A percentile compares a stretch with the other conserved stretches of the same genome.
Conservation (phyloP, 2,329 filamentous ascomycete species). For the Phialophora tarda region DNA sequence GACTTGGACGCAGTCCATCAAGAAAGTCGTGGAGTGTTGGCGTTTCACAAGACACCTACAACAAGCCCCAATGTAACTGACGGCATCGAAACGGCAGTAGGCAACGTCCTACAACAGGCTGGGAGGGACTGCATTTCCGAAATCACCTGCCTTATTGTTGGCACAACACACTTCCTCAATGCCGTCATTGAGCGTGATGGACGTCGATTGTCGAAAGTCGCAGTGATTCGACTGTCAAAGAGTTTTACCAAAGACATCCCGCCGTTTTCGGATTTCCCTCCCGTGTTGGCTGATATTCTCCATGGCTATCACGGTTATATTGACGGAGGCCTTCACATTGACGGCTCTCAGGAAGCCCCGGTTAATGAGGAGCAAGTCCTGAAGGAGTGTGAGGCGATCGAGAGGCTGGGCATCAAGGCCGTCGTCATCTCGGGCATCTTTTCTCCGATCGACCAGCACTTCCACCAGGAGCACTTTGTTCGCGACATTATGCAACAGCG, state of each 20-base stretch:
- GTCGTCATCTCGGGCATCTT: constrained; percentile 56
- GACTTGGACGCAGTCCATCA: constrained; percentile 19
- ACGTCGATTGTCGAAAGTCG: constrained; percentile 23
- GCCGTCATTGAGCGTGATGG: constrained; percentile 29
- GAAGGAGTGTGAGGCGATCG: constrained; percentile 39
- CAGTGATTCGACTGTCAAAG: constrained; percentile 26
- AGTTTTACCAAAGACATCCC: constrained; percentile 42
- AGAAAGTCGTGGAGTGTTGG: constrained; percentile 13
- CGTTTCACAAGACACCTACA: constrained; percentile 47
- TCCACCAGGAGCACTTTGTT: constrained; percentile 18
- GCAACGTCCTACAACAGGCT: constrained; percentile 46
- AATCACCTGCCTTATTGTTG: constrained; percentile 56
- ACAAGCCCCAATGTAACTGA: constrained; percentile 49
- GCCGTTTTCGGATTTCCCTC: constrained; percentile 58
- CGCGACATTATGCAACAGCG: constrained; percentile 51
- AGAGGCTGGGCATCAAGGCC: constrained; percentile 46
- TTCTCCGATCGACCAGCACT: constrained; percentile 52
- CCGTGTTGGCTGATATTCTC: constrained; percentile 43
- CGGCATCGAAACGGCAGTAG: constrained; percentile 48
- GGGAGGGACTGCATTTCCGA: constrained; percentile 43
- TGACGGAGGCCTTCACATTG: constrained; percentile 30
- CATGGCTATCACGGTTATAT: constrained; percentile 20
- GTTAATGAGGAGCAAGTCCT: constrained; percentile 23
- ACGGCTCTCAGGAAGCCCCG: constrained; percentile 26
- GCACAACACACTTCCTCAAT: constrained; percentile 61